Conservation (phyloP, 306 rosid genomes). For the Malus domestica region ASM211411v1 NC_041801.1:16555501-16556000, state of each 20-base stretch:
- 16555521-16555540: not conserved
- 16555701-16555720: conserved; percentile 32
- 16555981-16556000: too few relatives aligned
- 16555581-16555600: not conserved
- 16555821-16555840: too few relatives aligned
- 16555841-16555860: too few relatives aligned
- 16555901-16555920: too few relatives aligned
- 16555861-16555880: too few relatives aligned
- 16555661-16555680: conserved; percentile 21
- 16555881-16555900: too few relatives aligned
- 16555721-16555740: conserved; percentile 37
- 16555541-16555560: not conserved
- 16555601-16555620: not conserved
- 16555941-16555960: too few relatives aligned
- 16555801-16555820: too few relatives aligned
- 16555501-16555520: conserved; percentile 24
- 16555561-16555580: not conserved
- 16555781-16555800: not conserved
- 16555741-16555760: conserved; percentile 10
- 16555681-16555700: conserved; percentile 28
- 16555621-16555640: not conserved
- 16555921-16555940: too few relatives aligned
- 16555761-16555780: not conserved
- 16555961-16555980: too few relatives aligned
- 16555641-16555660: not conserved